Evolutionary conservation across 192 early-diverging fungal genomes (phyloP), one percentile per base, ranked within the genome.

Genomic region (Allomyces macrogynus): DNA sequence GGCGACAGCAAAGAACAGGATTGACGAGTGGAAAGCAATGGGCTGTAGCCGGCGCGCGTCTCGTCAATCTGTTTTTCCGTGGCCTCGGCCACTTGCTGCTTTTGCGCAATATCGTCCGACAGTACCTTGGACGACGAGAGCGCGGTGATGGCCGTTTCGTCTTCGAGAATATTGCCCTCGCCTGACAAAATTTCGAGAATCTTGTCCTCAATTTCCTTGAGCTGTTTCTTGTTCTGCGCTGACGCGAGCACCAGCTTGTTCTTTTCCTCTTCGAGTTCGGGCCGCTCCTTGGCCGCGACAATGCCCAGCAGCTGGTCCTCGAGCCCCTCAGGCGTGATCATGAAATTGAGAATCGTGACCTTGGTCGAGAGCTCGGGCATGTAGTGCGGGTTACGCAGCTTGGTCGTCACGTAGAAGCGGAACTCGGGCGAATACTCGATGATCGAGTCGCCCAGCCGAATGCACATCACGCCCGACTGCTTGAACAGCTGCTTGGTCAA

Each of bases 261-360:
- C 67, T 84, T 84, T 66, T 84, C 82, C 42, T 83, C 82, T 72
- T 84, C 82, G n/a, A 84, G 71, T 63, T 84, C 82, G 12, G 82
- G 82, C 16, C 82, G 67, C 67, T 84, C 82, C 62, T 81, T 84
- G 3, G 76, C 74, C 0, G 84, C 82, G 1, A 84, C 82, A 62
- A 81, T 82, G 32, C 82, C 82, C 10, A 84, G 73, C 24, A 83
- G 65, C 69, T 84, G 82, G 62, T 84, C 82, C 62, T 84, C 82
- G 9, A 84, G 64, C 32, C 82, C 82, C 65, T 83, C 82, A 3
- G 81, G 79, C 10, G 82, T 84, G 66, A 84, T 84, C 81, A 83
- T 83, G 67, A 84, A 84, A 69, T 84, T 84, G 49, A 84, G 75
- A 22, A 84, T 67, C 49, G 82, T 81, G 5, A 84, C 81, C 70